Evolutionary conservation across 2,329 filamentous ascomycete species (phyloP).

Genomic region (Penicillium polonicum): DNA sequence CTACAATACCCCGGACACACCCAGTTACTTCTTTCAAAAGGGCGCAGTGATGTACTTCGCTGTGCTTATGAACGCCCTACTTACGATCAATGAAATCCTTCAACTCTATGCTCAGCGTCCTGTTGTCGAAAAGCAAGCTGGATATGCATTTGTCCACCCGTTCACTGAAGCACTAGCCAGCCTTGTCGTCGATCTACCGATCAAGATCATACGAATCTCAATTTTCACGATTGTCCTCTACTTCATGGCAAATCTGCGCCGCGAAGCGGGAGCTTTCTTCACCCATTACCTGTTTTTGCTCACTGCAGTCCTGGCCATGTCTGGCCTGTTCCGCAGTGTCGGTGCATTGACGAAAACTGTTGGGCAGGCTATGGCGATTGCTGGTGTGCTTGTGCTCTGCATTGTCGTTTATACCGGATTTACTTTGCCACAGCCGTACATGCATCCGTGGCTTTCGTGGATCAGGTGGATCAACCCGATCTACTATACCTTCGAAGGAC

Average conservation of each 20-base stretch:
- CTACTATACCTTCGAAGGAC: constrained; percentile 32
- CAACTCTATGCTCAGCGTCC: constrained; percentile 42
- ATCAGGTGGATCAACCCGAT: constrained; percentile 36
- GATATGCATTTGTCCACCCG: constrained; percentile 33
- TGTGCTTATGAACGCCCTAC: constrained; percentile 79
- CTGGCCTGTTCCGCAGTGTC: constrained; percentile 54
- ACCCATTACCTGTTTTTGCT: constrained; percentile 61
- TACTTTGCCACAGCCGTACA: constrained; percentile 41
- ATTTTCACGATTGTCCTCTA: constrained; percentile 78
- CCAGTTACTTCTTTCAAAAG: constrained; percentile 70
- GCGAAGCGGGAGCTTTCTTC: constrained; percentile 75
- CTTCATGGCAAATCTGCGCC: constrained; percentile 78
- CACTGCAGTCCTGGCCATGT: constrained; percentile 46
- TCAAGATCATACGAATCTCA: constrained; percentile 71
- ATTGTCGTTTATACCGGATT: constrained; percentile 40
- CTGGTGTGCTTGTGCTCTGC: constrained; percentile 32
- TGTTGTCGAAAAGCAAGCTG: constrained; percentile 32
- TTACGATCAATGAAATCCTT: constrained; percentile 39
- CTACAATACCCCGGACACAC: constrained; percentile 66
- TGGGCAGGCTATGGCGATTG: constrained; percentile 55
- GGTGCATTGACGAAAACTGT: constrained; percentile 42
- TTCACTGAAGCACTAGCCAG: constrained; percentile 19
- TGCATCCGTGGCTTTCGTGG: constrained; percentile 53
- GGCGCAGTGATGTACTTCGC: constrained; percentile 82
- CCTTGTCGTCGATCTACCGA: constrained; percentile 54